Evolutionary conservation across 2,329 filamentous ascomycete genomes (phyloP).

Genomic region (Parascedosporium putredinis): DNA sequence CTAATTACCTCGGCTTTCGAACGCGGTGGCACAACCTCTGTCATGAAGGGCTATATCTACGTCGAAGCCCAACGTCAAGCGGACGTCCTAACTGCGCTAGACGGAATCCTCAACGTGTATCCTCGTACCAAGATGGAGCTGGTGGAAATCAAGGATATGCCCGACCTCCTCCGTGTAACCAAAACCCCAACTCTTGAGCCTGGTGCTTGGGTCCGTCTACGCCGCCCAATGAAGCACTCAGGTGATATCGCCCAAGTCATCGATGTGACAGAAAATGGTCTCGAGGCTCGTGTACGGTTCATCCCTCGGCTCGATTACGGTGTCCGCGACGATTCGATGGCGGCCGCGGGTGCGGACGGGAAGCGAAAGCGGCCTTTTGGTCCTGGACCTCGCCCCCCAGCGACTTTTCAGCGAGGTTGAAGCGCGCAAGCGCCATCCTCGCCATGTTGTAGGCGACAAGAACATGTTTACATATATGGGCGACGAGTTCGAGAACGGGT

Average conservation of each 20-base stretch:
- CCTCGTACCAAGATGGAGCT: slow-evolving; percentile 77
- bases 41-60: slow-evolving; percentile 92
- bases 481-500: slow-evolving; percentile 87
- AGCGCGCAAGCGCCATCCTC: slow-evolving; percentile 75
- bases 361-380: slow-evolving; percentile 70
- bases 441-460: slow-evolving; percentile 53
- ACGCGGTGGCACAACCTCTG: slow-evolving; percentile 62
- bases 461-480: slow-evolving; percentile 78
- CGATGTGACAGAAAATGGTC: slow-evolving; percentile 84
- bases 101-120: slow-evolving; percentile 82
- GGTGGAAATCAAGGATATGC: slow-evolving; percentile 95
- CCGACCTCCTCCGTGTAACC: slow-evolving; percentile 80
- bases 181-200: slow-evolving; percentile 79
- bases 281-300: slow-evolving; percentile 76
- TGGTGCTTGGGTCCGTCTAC: slow-evolving; percentile 86
- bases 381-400: slow-evolving; percentile 59
- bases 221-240: slow-evolving; percentile 67
- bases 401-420: slow-evolving; percentile 88
- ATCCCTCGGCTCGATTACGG: slow-evolving; percentile 92
- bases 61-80: slow-evolving; percentile 82
- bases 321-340: slow-evolving; percentile 61
- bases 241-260: slow-evolving; percentile 87
- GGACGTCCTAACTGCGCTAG: slow-evolving; percentile 72
- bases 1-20: slow-evolving; percentile 88
- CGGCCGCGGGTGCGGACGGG: slow-evolving; percentile 37